Conservation (phyloP, 1,139 yeast species). For the Geotrichum klebahnii region DNA sequence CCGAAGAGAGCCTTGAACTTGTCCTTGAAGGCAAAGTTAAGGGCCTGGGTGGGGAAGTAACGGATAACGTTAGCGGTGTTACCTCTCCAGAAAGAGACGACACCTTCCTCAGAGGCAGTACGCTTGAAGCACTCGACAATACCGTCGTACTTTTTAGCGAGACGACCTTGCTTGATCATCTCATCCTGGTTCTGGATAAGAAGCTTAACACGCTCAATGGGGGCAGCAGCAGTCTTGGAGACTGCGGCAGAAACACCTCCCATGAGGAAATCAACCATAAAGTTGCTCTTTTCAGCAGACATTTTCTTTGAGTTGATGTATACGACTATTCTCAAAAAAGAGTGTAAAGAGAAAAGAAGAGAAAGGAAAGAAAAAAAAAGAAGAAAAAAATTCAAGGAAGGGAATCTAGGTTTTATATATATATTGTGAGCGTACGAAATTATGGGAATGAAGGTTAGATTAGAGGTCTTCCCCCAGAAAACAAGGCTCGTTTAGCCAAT, state of each 20-base stretch:
- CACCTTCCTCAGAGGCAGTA: slow-evolving; percentile 69
- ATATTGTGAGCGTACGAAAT: too few relatives aligned
- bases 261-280: slow-evolving; percentile 61
- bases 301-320: too few relatives aligned
- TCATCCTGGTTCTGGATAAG: slow-evolving; percentile 81
- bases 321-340: slow-evolving; percentile 5
- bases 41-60: slow-evolving; percentile 82
- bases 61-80: slow-evolving; percentile 80
- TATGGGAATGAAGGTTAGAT: too few relatives aligned
- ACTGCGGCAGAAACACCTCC: slow-evolving; percentile 86
- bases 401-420: neutral
- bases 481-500: too few relatives aligned
- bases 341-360: slow-evolving; percentile 8
- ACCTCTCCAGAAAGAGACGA: slow-evolving; percentile 75
- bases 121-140: slow-evolving; percentile 68
- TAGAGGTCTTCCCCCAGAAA: too few relatives aligned
- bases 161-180: slow-evolving; percentile 79
- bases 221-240: slow-evolving; percentile 81
- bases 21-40: slow-evolving; percentile 82
- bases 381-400: neutral
- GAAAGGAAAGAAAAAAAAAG: slow-evolving; percentile 2
- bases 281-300: too few relatives aligned
- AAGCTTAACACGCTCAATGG: slow-evolving; percentile 77
- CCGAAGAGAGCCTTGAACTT: slow-evolving; percentile 74
- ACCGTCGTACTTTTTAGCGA: slow-evolving; percentile 61